Evolutionary conservation across 2,329 filamentous ascomycete genomes (phyloP), one percentile per base, ranked within the genome.

Genomic region (Amauroascus niger): DNA sequence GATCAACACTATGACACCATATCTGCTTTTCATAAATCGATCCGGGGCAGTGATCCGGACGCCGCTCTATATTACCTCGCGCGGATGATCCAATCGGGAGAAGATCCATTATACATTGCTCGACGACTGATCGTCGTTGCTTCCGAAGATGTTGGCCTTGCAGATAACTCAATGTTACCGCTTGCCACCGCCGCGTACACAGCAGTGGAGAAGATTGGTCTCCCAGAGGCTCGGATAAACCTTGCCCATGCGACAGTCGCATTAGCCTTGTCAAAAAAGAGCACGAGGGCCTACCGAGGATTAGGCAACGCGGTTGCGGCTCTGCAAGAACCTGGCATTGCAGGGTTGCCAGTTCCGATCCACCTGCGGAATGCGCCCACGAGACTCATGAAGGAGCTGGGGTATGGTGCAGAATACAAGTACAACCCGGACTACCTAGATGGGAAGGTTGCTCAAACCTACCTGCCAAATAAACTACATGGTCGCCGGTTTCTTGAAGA

Each of bases 1-100:
- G 93, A 98, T 69, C 88, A 95, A 67, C 93, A 97, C 71, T 98
- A 97, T 73, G 91, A 98, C 66, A 93, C 87, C 51, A 97, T 98
- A 64, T 95, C 88, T 0, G 93, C 93, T 28, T 93, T 97, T 63
- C 93, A 97, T 77, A 98, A 98, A 65, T 89, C 89, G 1, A 84
- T 97, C 8, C 86, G 93, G 44, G 93, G 93, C 39, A 86, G 82
- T 53, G 84, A 96, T 64, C 70, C 91, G 0, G 87, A 97, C 67
- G 93, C 91, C 0, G 80, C 91, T 0, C 78, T 98, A 1, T 98
- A 97, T 73, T 98, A 97, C 68, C 81, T 98, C 1, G 88, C 87
- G 0, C 84, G 93, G 33, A 98, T 98, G 93, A 80, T 98, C 4
- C 86, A 95, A 64, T 93, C 87, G 0, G 91, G 91, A 55, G 91